A percentile compares a stretch with the other conserved stretches of the same genome.
These are phyloP conservation scores for Mentha longifolia DNA, from an alignment of 257 asterid genomes.

Conservation along the genomic window DNA sequence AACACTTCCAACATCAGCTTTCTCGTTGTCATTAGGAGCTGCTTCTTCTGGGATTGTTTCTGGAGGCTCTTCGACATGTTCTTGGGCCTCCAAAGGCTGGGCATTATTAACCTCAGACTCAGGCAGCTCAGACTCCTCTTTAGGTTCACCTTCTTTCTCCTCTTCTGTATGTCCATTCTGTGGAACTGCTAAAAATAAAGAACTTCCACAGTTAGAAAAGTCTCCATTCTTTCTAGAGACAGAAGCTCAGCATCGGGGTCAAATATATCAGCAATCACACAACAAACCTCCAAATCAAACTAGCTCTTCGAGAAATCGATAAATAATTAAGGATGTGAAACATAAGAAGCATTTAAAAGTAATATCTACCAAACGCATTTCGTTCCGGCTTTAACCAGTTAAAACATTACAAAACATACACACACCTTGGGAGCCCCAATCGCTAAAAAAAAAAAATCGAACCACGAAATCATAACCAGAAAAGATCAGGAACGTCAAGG, in stretches of 20 bases:
- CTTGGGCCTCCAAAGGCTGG: conserved; percentile 40
- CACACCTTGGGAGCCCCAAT: neutral
- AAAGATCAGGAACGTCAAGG: neutral
- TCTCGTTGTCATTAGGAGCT: conserved; percentile 41
- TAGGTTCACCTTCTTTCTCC: conserved; percentile 35
- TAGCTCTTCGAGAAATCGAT: neutral
- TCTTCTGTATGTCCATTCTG: conserved; percentile 40
- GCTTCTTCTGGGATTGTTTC: conserved; percentile 38
- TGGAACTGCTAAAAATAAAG: conserved; percentile 31
- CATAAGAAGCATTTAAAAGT: neutral
- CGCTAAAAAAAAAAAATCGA: neutral
- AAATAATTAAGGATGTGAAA: neutral
- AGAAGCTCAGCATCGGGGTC: conserved; percentile 4
- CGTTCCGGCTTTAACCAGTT: neutral
- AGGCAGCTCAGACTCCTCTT: conserved; percentile 36
- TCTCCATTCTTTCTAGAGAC: neutral
- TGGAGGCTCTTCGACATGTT: conserved; percentile 40
- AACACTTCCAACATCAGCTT: conserved; percentile 35
- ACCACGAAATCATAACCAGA: neutral
- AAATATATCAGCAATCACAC: neutral
- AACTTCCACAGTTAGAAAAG: conserved; percentile 1
- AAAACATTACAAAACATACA: neutral
- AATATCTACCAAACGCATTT: neutral
- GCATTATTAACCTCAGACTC: conserved; percentile 32
- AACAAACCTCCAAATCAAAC: conserved; percentile 1